phyloP scores from a whole-genome alignment of 2,329 filamentous ascomycete genomes.

The Didymellaceae sp. region DNA sequence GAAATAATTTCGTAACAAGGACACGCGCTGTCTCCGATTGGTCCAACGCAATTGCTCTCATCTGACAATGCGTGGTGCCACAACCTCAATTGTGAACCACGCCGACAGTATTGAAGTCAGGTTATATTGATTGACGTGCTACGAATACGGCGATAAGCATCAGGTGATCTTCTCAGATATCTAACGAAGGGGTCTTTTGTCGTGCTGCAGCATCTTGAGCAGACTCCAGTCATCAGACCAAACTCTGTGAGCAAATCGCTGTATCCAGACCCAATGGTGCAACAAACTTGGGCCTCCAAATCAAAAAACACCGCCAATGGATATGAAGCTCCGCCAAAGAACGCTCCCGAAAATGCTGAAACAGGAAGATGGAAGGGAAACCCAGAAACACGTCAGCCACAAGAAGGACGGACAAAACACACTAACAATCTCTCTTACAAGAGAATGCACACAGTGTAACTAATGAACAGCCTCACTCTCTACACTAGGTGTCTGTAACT shows the following conservation, averaged over 20 bases:
- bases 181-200: background rate
- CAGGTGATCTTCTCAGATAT: background rate
- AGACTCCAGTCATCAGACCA: background rate
- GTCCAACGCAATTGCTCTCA: conserved; percentile 17
- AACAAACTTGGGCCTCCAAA: conserved; percentile 13
- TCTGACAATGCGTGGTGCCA: conserved; percentile 19
- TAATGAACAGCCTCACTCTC: conserved; percentile 35
- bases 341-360: conserved; percentile 48
- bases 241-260: background rate
- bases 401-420: background rate
- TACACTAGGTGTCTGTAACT: conserved; percentile 33
- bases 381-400: background rate
- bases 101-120: conserved; percentile 12
- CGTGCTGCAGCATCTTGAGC: background rate
- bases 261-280: conserved; percentile 28
- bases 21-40: conserved; percentile 1
- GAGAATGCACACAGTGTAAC: conserved; percentile 1
- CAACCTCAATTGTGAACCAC: background rate
- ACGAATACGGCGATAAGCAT: conserved; percentile 9
- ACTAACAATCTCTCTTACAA: background rate
- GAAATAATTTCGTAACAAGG: conserved; percentile 6
- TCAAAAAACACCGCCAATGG: conserved; percentile 37
- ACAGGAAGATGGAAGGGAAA: conserved; percentile 9
- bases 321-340: conserved; percentile 38
- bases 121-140: conserved; percentile 26